Conservation (phyloP, 2,329 filamentous ascomycete species). For the Aquanectria penicillioides region DNA sequence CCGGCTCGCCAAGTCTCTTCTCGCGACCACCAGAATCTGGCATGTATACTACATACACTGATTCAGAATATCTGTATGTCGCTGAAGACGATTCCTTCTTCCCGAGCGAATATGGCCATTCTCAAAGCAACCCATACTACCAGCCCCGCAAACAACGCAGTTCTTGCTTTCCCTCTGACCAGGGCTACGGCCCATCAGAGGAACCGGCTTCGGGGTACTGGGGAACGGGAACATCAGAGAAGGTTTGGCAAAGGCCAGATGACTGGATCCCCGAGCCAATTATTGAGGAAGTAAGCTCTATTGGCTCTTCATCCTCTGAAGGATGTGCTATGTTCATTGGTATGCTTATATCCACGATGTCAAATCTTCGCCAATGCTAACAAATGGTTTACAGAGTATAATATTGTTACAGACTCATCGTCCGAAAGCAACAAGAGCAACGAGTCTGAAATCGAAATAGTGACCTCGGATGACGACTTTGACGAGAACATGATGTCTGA, state of each 20-base stretch:
- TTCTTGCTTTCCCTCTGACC: constrained; percentile 19
- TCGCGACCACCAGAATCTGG: constrained; percentile 5
- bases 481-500: constrained; percentile 12
- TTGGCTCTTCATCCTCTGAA: constrained; percentile 35
- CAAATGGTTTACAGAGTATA: constrained; percentile 31
- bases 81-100: constrained; percentile 21
- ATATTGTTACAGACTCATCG: constrained; percentile 27
- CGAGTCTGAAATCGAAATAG: constrained; percentile 17
- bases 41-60: constrained; percentile 23
- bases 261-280: constrained; percentile 44
- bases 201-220: background rate
- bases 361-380: constrained; percentile 11
- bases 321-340: constrained; percentile 42
- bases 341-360: constrained; percentile 26
- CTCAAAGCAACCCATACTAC: constrained; percentile 48
- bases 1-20: constrained; percentile 16
- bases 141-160: constrained; percentile 37
- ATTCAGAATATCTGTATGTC: constrained; percentile 18
- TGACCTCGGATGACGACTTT: constrained; percentile 23
- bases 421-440: constrained; percentile 18
- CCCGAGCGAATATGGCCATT: constrained; percentile 15
- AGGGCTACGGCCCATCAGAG: background rate
- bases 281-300: constrained; percentile 47
- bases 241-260: constrained; percentile 6
- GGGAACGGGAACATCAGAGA: background rate